Percentiles rank a stretch among this genome's conserved stretches.
phyloP scores from a whole-genome alignment of 2,329 filamentous ascomycete species.

The Colletotrichum falcatum region DNA sequence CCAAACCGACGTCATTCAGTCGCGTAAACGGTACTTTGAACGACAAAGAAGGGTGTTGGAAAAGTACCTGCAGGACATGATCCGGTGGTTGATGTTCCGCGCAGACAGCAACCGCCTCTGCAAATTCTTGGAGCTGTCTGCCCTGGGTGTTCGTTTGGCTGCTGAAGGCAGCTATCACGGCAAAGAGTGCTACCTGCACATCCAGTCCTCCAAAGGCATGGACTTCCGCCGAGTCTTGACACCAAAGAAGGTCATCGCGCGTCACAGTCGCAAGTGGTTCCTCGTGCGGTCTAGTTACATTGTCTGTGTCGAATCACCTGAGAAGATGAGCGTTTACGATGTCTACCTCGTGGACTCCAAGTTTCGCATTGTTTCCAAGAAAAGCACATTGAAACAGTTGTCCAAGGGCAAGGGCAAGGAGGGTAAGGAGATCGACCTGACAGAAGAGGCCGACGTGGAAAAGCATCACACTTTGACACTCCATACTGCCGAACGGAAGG shows the following conservation, averaged over 20 bases:
- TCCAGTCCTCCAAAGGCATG: conserved; percentile 89
- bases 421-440: conserved; percentile 63
- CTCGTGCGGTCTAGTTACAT: conserved; percentile 97
- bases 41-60: conserved; percentile 88
- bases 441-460: conserved; percentile 51
- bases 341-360: conserved; percentile 95
- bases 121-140: conserved; percentile 95
- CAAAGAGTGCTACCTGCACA: conserved; percentile 94
- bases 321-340: conserved; percentile 99
- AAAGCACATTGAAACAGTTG: conserved; percentile 65
- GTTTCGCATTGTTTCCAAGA: conserved; percentile 85
- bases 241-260: conserved; percentile 80
- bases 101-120: conserved; percentile 95
- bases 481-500: conserved; percentile 90
- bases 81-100: conserved; percentile 95
- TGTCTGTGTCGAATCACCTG: conserved; percentile 97
- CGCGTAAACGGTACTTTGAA: conserved; percentile 75
- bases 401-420: conserved; percentile 62
- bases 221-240: conserved; percentile 87
- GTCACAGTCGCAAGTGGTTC: conserved; percentile 96
- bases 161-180: conserved; percentile 97
- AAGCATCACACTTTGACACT: conserved; percentile 89
- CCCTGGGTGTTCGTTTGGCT: conserved; percentile 90
- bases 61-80: conserved; percentile 91
- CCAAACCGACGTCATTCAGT: conserved; percentile 56